A percentile compares a stretch with the other conserved stretches of the same genome.
phyloP scores from a whole-genome alignment of 2,329 filamentous ascomycete species.

The Tolypocladium capitatum region DNA sequence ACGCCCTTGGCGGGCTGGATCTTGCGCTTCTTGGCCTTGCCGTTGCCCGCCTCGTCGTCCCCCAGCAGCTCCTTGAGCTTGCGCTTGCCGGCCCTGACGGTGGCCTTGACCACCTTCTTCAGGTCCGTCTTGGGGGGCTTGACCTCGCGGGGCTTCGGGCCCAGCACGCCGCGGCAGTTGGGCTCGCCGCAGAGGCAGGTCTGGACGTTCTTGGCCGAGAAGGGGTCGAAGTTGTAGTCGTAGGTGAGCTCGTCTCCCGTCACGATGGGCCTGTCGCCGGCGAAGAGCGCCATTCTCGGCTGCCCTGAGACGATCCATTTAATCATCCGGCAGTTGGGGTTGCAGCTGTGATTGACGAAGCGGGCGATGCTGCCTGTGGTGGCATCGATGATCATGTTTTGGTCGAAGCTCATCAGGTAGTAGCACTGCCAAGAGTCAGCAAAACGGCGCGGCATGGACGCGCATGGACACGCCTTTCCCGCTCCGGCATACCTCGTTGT shows the following conservation, averaged over 20 bases:
- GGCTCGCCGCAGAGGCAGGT: constrained; percentile 49
- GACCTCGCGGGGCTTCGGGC: constrained; percentile 45
- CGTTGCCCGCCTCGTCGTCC: constrained; percentile 22
- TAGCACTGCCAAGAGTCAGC: constrained; percentile 52
- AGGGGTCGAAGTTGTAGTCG: constrained; percentile 66
- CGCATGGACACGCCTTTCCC: not conserved
- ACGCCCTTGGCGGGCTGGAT: constrained; percentile 18
- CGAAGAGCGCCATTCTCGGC: constrained; percentile 92
- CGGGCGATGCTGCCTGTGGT: constrained; percentile 91
- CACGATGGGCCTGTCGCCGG: constrained; percentile 77
- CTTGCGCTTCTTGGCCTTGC: constrained; percentile 36
- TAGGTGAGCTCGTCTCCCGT: constrained; percentile 95
- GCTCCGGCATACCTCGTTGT: constrained; percentile 60
- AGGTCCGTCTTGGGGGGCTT: constrained; percentile 33
- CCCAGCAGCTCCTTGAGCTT: constrained; percentile 41
- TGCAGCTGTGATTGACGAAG: constrained; percentile 96
- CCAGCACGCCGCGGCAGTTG: constrained; percentile 52
- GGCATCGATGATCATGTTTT: constrained; percentile 97
- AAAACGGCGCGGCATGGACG: not conserved
- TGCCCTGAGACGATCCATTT: constrained; percentile 94
- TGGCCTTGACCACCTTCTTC: constrained; percentile 24
- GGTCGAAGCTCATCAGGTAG: constrained; percentile 96
- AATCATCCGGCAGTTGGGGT: constrained; percentile 93
- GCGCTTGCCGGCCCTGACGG: constrained; percentile 37
- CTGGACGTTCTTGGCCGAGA: constrained; percentile 56